Conservation (phyloP, 495 filamentous ascomycete genomes). For the Chaetomium fimeti region DNA sequence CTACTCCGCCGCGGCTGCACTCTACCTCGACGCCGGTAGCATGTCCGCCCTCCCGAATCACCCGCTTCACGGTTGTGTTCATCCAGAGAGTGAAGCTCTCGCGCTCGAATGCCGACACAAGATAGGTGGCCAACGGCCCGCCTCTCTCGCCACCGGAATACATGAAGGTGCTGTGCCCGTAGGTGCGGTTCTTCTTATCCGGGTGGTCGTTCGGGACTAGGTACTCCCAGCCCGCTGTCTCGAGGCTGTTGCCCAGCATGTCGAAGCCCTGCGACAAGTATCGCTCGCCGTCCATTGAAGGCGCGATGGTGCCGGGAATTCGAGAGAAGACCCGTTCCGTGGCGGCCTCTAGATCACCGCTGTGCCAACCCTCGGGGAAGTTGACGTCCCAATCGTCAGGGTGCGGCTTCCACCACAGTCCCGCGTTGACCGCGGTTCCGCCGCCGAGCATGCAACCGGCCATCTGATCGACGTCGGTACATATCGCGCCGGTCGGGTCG, state of each 20-base stretch:
- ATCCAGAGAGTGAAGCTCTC: slow-evolving; percentile 63
- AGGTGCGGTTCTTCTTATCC: slow-evolving; percentile 63
- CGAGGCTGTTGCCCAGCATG: slow-evolving; percentile 54
- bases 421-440: slow-evolving; percentile 68
- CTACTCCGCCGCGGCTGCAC: slow-evolving; percentile 53
- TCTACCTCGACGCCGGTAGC: slow-evolving; percentile 65
- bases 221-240: slow-evolving; percentile 57
- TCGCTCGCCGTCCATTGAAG: slow-evolving; percentile 61
- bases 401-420: slow-evolving; percentile 51
- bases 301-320: slow-evolving; percentile 66
- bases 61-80: slow-evolving; percentile 60
- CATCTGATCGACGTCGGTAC: slow-evolving; percentile 65
- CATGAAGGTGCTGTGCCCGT: slow-evolving; percentile 63
- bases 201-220: slow-evolving; percentile 59
- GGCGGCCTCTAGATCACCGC: slow-evolving; percentile 57
- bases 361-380: slow-evolving; percentile 69
- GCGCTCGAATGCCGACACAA: slow-evolving; percentile 56
- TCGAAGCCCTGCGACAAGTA: slow-evolving; percentile 65
- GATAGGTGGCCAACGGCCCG: slow-evolving; percentile 69
- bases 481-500: slow-evolving; percentile 57
- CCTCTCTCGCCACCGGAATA: slow-evolving; percentile 61
- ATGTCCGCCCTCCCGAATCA: slow-evolving; percentile 57
- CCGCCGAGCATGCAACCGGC: slow-evolving; percentile 73
- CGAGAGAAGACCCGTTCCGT: slow-evolving; percentile 59
- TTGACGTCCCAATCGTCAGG: slow-evolving; percentile 66